These are phyloP conservation scores for Senna siamea DNA, from an alignment of 306 rosid species.

Conservation along the genomic window DNA sequence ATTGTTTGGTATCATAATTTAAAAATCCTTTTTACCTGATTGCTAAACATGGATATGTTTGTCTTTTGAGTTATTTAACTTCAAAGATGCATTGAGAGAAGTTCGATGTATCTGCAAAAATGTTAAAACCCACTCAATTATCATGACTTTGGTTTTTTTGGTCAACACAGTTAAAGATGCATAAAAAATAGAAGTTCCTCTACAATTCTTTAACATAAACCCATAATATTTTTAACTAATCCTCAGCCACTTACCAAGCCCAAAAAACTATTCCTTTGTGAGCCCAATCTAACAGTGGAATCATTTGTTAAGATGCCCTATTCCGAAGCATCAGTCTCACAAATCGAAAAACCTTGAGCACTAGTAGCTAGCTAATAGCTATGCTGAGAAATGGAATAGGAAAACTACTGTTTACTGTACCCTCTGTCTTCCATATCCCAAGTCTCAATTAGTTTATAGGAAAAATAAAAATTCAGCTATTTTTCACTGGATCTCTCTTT, in stretches of 20 bases:
- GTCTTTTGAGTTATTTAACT: no score
- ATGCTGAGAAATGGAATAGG: neutral
- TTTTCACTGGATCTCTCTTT: neutral
- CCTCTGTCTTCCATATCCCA: neutral
- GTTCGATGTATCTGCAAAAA: neutral
- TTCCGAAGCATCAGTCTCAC: neutral
- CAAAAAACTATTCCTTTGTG: no score
- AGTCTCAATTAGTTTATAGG: neutral
- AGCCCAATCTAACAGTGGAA: constrained; percentile 7
- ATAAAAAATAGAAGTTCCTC: no score
- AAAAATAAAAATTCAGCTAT: neutral
- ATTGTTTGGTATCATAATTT: no score
- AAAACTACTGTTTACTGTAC: neutral
- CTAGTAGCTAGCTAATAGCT: no score
- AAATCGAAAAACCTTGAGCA: neutral
- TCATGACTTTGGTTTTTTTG: no score
- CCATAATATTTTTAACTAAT: no score
- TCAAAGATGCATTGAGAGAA: neutral
- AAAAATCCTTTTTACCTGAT: neutral
- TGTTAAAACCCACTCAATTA: no score
- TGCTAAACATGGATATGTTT: no score
- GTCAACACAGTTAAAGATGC: no score
- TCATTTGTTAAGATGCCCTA: neutral
- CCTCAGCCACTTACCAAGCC: no score
- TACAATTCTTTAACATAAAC: no score